A percentile compares a stretch with the other conserved stretches of the same genome.
Evolutionary conservation across 345 rosid genomes (phyloP).

Genomic region (Rhizophora apiculata): DNA sequence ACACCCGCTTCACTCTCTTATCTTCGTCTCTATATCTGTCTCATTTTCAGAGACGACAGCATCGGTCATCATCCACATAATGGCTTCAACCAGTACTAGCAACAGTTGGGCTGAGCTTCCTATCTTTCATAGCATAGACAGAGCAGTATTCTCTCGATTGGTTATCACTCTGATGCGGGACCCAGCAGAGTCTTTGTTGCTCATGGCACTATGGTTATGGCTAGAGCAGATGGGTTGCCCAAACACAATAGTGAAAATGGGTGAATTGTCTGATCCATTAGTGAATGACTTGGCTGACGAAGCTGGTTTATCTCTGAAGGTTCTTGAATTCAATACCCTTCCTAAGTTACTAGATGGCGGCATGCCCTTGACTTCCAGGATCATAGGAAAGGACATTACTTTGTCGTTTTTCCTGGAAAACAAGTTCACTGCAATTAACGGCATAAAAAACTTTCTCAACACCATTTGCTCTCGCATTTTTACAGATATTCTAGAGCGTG

Average conservation of each 20-base stretch:
- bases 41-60: neutral
- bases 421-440: constrained; percentile 34
- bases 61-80: constrained; percentile 9
- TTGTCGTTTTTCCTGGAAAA: constrained; percentile 28
- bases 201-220: constrained; percentile 51
- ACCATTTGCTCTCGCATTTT: constrained; percentile 32
- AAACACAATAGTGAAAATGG: constrained; percentile 25
- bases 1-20: no score
- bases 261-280: constrained; percentile 16
- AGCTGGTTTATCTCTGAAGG: constrained; percentile 22
- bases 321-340: constrained; percentile 15
- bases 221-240: constrained; percentile 42
- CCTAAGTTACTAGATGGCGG: neutral
- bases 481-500: constrained; percentile 32
- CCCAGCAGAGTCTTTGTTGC: constrained; percentile 34
- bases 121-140: constrained; percentile 34
- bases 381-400: constrained; percentile 25
- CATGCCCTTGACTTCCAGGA: constrained; percentile 26
- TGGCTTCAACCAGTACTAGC: constrained; percentile 30
- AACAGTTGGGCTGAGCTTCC: constrained; percentile 15
- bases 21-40: no score
- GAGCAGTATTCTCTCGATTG: constrained; percentile 38
- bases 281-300: constrained; percentile 35
- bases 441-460: constrained; percentile 38
- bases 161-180: constrained; percentile 26